Conservation (phyloP, 805 yeast genomes). For the Candida ovalis region DNA sequence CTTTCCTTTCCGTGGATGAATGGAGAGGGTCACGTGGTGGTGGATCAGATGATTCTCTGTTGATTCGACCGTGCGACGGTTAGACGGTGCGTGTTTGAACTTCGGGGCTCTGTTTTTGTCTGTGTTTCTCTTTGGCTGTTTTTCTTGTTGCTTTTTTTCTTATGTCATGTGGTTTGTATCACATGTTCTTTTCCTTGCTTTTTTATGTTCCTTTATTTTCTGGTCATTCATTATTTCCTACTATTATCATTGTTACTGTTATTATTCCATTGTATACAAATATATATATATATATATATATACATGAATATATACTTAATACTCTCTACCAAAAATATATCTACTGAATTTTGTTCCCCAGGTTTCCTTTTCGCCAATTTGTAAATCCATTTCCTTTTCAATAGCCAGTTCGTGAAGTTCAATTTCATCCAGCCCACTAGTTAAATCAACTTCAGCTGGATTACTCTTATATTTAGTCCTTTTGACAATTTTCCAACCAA, state of each 20-base stretch:
- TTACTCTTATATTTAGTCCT: constrained; percentile 33
- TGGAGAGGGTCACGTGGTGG: not conserved
- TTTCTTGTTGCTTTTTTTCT: not conserved
- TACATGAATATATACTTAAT: not conserved
- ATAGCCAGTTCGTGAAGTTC: constrained; percentile 33
- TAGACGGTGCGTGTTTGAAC: no score
- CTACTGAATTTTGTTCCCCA: constrained; percentile 3
- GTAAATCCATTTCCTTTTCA: constrained; percentile 4
- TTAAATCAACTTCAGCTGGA: constrained; percentile 36
- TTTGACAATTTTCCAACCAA: constrained; percentile 35
- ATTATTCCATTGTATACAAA: no score
- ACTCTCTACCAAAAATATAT: constrained; percentile 12
- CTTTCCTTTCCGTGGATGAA: not conserved
- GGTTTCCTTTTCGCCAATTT: constrained; percentile 2
- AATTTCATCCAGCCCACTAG: constrained; percentile 36
- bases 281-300: not conserved
- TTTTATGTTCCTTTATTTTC: no score
- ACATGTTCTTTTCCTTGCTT: no score
- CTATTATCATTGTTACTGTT: no score
- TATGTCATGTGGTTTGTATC: not conserved
- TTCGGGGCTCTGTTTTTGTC: not conserved
- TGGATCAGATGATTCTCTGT: not conserved
- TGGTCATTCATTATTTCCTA: not conserved
- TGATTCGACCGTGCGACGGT: no score
- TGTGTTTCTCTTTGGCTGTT: not conserved